A percentile compares a stretch with the other conserved stretches of the same genome.
Evolutionary conservation across 169 alveolate species (phyloP).

Genomic region (Plasmodium relictum): DNA sequence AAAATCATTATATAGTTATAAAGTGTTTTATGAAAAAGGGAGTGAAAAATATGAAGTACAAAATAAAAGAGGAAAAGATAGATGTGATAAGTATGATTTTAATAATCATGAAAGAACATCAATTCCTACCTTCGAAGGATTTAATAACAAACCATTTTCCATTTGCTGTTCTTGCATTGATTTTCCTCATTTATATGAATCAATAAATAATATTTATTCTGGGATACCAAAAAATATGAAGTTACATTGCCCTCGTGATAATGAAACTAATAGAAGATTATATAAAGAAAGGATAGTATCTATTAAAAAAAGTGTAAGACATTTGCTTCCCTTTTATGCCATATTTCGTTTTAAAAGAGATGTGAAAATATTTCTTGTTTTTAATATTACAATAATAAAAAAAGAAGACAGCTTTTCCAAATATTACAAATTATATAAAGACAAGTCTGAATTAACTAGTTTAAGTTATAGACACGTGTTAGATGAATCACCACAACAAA

Average conservation of each 20-base stretch:
- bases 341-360: slow-evolving; percentile 23
- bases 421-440: slow-evolving; percentile 33
- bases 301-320: slow-evolving; percentile 26
- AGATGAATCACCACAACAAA: slow-evolving; percentile 16
- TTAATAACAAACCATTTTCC: slow-evolving; percentile 31
- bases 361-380: slow-evolving; percentile 19
- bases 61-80: slow-evolving; percentile 37
- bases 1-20: slow-evolving; percentile 21
- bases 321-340: slow-evolving; percentile 51
- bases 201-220: neutral
- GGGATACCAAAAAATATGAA: slow-evolving; percentile 9
- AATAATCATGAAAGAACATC: slow-evolving; percentile 5
- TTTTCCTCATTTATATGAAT: neutral
- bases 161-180: slow-evolving; percentile 59
- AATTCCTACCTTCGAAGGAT: slow-evolving; percentile 37
- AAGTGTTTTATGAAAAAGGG: slow-evolving; percentile 27
- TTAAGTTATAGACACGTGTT: slow-evolving; percentile 13
- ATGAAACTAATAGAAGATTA: neutral
- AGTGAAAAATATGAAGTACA: slow-evolving; percentile 22
- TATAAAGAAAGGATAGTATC: slow-evolving; percentile 40
- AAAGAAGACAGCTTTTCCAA: slow-evolving; percentile 21
- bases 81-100: slow-evolving; percentile 12
- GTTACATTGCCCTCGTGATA: slow-evolving; percentile 11
- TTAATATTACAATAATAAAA: slow-evolving; percentile 35
- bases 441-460: neutral